Percentiles rank a stretch among this genome's conserved stretches.
Conservation (phyloP, 169 alveolate genomes). For the Plasmodium sp. region DNA sequence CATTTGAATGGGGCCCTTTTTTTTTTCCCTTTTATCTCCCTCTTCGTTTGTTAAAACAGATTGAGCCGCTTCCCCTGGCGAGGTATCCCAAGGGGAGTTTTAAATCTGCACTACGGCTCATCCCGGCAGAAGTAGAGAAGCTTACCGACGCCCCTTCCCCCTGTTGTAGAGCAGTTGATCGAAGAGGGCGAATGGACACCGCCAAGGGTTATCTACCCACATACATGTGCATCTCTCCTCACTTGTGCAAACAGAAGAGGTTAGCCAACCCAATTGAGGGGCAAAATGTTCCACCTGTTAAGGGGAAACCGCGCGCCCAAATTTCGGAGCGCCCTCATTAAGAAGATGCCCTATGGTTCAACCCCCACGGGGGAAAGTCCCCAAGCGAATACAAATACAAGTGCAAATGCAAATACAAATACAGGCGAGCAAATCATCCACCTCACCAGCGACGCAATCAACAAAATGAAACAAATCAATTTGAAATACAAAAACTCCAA, state of each 20-base stretch:
- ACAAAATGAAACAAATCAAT: constrained; percentile 74
- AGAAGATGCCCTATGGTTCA: neutral
- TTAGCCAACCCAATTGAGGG: neutral
- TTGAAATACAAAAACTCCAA: constrained; percentile 57
- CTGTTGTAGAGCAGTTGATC: neutral
- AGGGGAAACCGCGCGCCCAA: neutral
- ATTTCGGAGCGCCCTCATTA: neutral
- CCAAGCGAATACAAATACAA: too few relatives aligned
- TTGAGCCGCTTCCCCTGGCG: neutral
- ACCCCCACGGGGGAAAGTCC: neutral
- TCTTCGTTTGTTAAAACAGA: neutral
- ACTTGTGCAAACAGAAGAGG: neutral
- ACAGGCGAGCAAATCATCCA: neutral
- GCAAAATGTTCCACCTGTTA: neutral
- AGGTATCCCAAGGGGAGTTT: neutral
- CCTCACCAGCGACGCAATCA: constrained; percentile 71
- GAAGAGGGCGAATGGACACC: neutral
- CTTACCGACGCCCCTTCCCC: neutral
- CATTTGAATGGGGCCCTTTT: neutral
- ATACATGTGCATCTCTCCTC: neutral
- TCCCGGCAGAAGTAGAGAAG: neutral
- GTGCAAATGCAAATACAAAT: too few relatives aligned
- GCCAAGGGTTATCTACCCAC: neutral
- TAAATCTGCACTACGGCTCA: neutral
- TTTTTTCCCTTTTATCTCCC: neutral